Conservation (phyloP, 306 rosid species). For the Crotalaria pallida region DNA sequence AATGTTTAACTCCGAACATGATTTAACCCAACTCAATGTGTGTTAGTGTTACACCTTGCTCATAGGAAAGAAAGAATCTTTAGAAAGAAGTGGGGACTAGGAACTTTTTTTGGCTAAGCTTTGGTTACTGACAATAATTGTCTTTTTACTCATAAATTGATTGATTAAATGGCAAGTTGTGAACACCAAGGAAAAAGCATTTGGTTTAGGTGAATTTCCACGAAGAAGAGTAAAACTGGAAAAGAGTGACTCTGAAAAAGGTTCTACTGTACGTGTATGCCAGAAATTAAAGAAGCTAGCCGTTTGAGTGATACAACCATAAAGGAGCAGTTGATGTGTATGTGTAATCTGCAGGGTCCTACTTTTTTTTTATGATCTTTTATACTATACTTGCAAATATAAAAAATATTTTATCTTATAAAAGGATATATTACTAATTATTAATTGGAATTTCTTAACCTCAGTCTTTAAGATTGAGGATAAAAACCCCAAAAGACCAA, state of each 20-base stretch:
- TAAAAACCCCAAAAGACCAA: too few relatives aligned
- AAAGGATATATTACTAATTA: too few relatives aligned
- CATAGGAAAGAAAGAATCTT: not conserved
- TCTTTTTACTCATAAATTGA: not conserved
- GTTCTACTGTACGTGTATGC: not conserved
- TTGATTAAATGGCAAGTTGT: not conserved
- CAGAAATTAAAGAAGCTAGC: conserved; percentile 19
- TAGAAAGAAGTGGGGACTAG: not conserved
- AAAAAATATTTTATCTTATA: too few relatives aligned
- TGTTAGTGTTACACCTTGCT: too few relatives aligned
- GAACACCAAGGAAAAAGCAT: not conserved
- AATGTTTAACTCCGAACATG: too few relatives aligned
- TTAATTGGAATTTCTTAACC: too few relatives aligned
- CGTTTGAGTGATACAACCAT: conserved; percentile 31
- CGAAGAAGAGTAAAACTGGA: not conserved
- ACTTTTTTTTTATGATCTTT: too few relatives aligned
- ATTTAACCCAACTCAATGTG: too few relatives aligned
- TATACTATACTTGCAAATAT: too few relatives aligned
- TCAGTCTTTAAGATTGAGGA: too few relatives aligned
- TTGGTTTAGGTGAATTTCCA: not conserved
- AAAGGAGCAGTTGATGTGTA: too few relatives aligned
- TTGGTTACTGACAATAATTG: not conserved
- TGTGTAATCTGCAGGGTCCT: too few relatives aligned
- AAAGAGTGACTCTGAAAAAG: conserved; percentile 9
- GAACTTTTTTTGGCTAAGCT: not conserved